These are phyloP conservation scores for Scheffersomyces insectosa DNA, from an alignment of 1,139 yeast species.

Conservation along the genomic window DNA sequence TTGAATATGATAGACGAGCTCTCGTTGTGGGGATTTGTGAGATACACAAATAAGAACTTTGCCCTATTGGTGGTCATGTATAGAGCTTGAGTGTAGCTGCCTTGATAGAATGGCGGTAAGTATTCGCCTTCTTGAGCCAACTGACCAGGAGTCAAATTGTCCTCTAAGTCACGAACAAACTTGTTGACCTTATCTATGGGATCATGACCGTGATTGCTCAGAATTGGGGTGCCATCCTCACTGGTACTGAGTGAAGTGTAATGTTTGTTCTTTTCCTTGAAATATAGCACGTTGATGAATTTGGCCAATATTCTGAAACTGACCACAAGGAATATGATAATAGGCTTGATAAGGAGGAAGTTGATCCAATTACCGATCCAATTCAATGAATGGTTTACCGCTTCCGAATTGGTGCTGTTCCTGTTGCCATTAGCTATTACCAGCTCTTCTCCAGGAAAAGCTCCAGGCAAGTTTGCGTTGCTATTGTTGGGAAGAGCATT, in stretches of 20 bases:
- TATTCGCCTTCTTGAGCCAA: constrained; percentile 7
- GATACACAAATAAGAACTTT: constrained; percentile 68
- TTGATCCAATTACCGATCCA: constrained; percentile 14
- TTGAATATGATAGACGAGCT: constrained; percentile 55
- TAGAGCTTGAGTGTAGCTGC: constrained; percentile 77
- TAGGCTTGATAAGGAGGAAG: constrained; percentile 28
- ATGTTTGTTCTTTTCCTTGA: constrained; percentile 17
- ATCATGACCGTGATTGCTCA: constrained; percentile 13
- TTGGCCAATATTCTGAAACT: constrained; percentile 26
- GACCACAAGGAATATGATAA: constrained; percentile 26
- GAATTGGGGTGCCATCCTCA: constrained; percentile 5
- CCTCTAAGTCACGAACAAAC: constrained; percentile 39
- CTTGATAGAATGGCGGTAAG: constrained; percentile 59
- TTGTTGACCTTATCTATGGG: constrained; percentile 38
- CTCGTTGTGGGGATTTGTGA: constrained; percentile 76
- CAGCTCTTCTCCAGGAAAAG: constrained; percentile 10
- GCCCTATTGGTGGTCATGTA: constrained; percentile 66
- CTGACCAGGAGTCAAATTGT: constrained; percentile 28
- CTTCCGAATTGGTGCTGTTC: constrained; percentile 5
- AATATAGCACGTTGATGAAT: constrained; percentile 27
- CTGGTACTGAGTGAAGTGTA: background rate
- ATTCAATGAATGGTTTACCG: background rate
- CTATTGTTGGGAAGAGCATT: constrained; percentile 6
- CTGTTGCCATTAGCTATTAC: constrained; percentile 3
- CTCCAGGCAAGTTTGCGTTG: constrained; percentile 10